Evolutionary conservation across 345 rosid species (phyloP), one percentile per base, ranked within the genome.

Genomic region (Gossypium raimondii): DNA sequence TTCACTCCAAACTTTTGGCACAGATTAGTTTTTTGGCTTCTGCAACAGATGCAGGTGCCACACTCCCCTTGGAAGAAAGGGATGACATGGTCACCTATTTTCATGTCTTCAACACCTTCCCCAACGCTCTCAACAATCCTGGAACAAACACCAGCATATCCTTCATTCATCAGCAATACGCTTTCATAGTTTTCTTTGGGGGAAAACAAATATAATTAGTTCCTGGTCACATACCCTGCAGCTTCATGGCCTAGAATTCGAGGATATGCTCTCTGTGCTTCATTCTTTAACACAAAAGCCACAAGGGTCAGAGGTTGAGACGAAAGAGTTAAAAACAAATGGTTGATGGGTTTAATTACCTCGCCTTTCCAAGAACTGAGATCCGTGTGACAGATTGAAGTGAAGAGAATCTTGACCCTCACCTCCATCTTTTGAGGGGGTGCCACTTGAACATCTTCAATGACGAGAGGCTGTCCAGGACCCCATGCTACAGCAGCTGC

Each of bases 181-280:
- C 11, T 45, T 34, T 34, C 41, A 34, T 34, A 34, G 7, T 34
- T 34, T 34, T 34, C 7, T 34, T 34, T 34, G 7, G 41, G 41
- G 7, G 7, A 34, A 34, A 34, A 6, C 41, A 34, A 34, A 34
- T 17, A 1, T 34, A 41, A n/a, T 38, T 63, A 9, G 41, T 44
- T 41, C 55, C 48, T 11, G 20, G 14, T 10, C 45, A 50, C 58
- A 47, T 82, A 90, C 93, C 97, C 93, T 2, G 88, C 88, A n/a
- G 93, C 93, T 74, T 91, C 93, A 66, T 91, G 97, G 47, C 97
- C 97, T 24, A 89, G 76, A 48, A 91, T 88, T 59, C 92, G 79
- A 9, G 93, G 97, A 81, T 75, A 91, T 61, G 89, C 91, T 80
- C 77, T 73, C 63, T 86, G 85, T 47, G 86, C 84, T 83, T 87